Base-by-base conservation (phyloP, 371 early-diverging fungal species). In the Actinomortierella ambigua region DNA sequence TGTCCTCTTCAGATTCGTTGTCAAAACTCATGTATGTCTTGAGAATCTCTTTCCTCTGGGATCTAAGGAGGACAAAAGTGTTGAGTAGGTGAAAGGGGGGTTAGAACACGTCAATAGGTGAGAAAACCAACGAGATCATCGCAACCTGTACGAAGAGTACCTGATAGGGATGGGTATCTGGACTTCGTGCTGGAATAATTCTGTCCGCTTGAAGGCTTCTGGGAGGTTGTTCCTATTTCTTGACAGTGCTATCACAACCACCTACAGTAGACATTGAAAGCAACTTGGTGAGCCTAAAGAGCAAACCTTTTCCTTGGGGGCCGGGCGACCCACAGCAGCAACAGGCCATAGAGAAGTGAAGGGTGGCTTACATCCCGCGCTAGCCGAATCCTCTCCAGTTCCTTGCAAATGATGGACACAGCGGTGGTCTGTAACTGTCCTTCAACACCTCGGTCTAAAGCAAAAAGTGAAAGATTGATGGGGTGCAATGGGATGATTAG, bases 1-100 rank as follows among this genome's bases (percentile, higher is more conserved):
- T 40, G 27, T 27, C 18, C 15, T 44, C 34, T 6, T 48, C 46
- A 4, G 34, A 11, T 11, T 18, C n/a, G 14, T 15, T 15, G 7
- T 48, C 52, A 17, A 44, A 20, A 4, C 41, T 46, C 22, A 46
- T 8, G 13, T 58, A 40, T 0, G 58, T 48, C 17, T 54, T 52
- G 22, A 68, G 8, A 11, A 75, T 69, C 29, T 58, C 61, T 68
- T 78, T 59, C 24, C 67, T 58, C 68, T 77, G 44, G 43, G 62
- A 44, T 53, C 70, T 51, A 64, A 71, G 46, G 63, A 41, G 15
- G 8, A 47, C 4, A 46, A 24, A 20, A 8, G 23, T 20, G 18
- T 1, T 48, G 48, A 1, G 23, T 22, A 47, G 23, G 18, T 22
- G 17, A 47, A 47, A 47, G 48, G 9, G 23, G 9, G 48, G 9